Base-by-base conservation (phyloP, 2,329 filamentous ascomycete species). In the Hypoxylon sp. region DNA sequence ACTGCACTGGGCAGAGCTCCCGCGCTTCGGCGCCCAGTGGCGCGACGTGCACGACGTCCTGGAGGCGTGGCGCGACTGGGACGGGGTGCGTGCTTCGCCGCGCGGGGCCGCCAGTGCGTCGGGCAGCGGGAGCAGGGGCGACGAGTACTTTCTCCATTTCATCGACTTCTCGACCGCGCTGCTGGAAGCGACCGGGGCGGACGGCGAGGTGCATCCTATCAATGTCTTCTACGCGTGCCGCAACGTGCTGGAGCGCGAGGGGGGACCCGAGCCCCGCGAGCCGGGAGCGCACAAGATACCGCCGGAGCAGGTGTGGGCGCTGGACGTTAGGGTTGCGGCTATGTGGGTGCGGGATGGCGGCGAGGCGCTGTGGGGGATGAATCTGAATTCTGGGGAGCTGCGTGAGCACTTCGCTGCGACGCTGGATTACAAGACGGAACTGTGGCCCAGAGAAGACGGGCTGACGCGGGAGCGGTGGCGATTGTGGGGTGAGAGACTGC, bases 381-480 rank as follows among this genome's bases (percentile, higher is more conserved):
- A 46, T 13, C 19, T 19, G 19, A 24, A 46, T 13, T 20, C 22
- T 11, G 43, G 24, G 43, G 22, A 46, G 43, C 43, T 46, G 22
- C 19, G 43, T 4, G 17, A 20, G 43, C 8, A 46, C 43, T 46
- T 17, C 19, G 43, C 43, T 2, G 19, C 19, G 43, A 20, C 43
- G 19, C 13, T 46, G 24, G 43, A 46, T 46, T 5, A 10, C 43
- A 24, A 24, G 43, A 46, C 43, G 19, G 19, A 46, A 22, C 10
- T 46, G 19, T 46, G 43, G 43, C 43, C 43, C 4, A 46, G 43
- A 24, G 17, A 24, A 19, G 17, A 24, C 6, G 43, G 43, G 43
- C 19, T 46, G 7, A 46, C 43, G 19, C 17, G 43, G 19, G 43
- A 46, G 19, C 43, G 43, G 43, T 46, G 43, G 43, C 43, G 43